phyloP scores from a whole-genome alignment of 2,329 filamentous ascomycete genomes.

The Botrytis fragariae region DNA sequence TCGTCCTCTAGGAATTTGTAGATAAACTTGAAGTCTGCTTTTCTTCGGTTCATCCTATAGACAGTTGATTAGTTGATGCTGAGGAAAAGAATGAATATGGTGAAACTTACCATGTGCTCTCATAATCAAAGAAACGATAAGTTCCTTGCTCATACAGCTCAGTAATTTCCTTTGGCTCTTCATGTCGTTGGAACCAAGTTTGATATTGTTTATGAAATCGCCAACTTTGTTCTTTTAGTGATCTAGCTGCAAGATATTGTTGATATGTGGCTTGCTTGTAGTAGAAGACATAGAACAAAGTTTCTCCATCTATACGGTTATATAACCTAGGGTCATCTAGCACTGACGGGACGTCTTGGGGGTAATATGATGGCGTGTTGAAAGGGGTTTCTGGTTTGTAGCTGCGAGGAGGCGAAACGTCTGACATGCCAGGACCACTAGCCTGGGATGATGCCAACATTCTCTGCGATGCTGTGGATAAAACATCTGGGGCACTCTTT shows the following conservation, averaged over 20 bases:
- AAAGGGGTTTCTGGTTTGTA: constrained; percentile 83
- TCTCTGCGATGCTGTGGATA: constrained; percentile 64
- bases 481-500: constrained; percentile 37
- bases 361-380: constrained; percentile 79
- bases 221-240: constrained; percentile 98
- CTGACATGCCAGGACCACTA: constrained; percentile 67
- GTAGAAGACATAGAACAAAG: constrained; percentile 98
- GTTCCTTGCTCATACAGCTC: constrained; percentile 99
- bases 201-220: constrained; percentile 99
- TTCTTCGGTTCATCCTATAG: constrained; percentile 92
- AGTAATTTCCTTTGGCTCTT: constrained; percentile 97
- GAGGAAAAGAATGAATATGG: constrained; percentile 2
- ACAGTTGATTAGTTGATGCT: neutral
- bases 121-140: constrained; percentile 99
- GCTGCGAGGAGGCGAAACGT: constrained; percentile 77
- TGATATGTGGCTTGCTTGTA: constrained; percentile 96
- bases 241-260: constrained; percentile 91
- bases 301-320: constrained; percentile 87
- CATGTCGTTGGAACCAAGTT: constrained; percentile 98
- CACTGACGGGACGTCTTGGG: constrained; percentile 85
- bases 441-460: constrained; percentile 74
- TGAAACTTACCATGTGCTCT: constrained; percentile 80
- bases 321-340: constrained; percentile 91
- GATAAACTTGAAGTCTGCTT: constrained; percentile 96
- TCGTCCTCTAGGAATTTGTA: constrained; percentile 98